Evolutionary conservation across 495 filamentous ascomycete species (phyloP).

Genomic region (Tetracladium marchalianum): DNA sequence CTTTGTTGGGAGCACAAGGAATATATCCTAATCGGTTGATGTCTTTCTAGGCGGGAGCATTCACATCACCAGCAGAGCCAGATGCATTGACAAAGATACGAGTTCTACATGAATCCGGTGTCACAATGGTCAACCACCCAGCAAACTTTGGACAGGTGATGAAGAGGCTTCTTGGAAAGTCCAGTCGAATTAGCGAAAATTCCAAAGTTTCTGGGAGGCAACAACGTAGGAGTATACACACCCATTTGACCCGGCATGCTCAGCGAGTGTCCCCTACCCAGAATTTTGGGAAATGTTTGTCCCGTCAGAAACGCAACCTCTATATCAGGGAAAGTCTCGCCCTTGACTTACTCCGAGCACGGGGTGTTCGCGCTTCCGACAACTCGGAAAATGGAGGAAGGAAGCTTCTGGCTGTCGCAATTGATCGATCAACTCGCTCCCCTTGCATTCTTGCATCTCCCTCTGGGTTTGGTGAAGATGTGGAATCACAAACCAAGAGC

Average conservation of each 20-base stretch:
- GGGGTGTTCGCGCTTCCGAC: slow-evolving; percentile 35
- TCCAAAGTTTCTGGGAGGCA: slow-evolving; percentile 20
- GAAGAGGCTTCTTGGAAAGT: slow-evolving; percentile 40
- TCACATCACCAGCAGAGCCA: slow-evolving; percentile 57
- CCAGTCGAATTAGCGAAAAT: slow-evolving; percentile 11
- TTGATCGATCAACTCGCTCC: slow-evolving; percentile 52
- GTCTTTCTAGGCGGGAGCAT: slow-evolving; percentile 51
- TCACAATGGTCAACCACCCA: slow-evolving; percentile 70
- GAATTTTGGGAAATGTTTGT: neutral
- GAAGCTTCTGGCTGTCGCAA: slow-evolving; percentile 46
- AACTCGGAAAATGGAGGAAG: slow-evolving; percentile 26
- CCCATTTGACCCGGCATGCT: slow-evolving; percentile 20
- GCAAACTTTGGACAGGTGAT: slow-evolving; percentile 69
- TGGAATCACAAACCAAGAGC: slow-evolving; percentile 28
- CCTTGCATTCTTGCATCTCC: slow-evolving; percentile 62
- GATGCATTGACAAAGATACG: slow-evolving; percentile 55
- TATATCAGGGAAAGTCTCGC: slow-evolving; percentile 49
- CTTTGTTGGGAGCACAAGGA: no score
- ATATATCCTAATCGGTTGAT: no score
- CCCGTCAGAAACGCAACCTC: slow-evolving; percentile 41
- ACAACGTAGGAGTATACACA: slow-evolving; percentile 44
- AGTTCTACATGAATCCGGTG: slow-evolving; percentile 59
- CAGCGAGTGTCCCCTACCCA: neutral
- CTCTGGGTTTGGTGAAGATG: slow-evolving; percentile 24
- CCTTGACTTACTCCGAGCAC: slow-evolving; percentile 47